Conservation (phyloP, 495 filamentous ascomycete genomes). For the Xylaria curta region DNA sequence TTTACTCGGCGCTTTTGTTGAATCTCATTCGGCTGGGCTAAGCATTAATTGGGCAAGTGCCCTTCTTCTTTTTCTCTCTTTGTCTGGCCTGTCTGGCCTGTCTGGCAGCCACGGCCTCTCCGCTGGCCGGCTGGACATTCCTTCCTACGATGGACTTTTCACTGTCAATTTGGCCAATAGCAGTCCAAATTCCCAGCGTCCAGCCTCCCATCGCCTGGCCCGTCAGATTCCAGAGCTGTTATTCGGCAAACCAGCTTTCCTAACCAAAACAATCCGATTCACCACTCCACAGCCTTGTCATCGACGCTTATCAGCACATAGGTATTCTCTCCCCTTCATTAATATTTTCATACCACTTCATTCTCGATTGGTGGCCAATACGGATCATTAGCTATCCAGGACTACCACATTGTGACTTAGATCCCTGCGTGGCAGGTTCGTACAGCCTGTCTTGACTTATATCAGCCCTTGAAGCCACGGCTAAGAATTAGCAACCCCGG, state of each 20-base stretch:
- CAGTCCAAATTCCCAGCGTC: neutral
- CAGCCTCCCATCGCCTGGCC: neutral
- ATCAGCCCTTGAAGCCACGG: slow-evolving; percentile 28
- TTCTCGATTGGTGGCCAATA: neutral
- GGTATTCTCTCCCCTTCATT: neutral
- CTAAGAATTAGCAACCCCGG: slow-evolving; percentile 31
- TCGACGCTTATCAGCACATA: neutral
- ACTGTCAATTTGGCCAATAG: neutral
- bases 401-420: slow-evolving; percentile 4
- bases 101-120: slow-evolving; percentile 14
- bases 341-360: neutral
- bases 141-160: slow-evolving; percentile 8
- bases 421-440: slow-evolving; percentile 2
- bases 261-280: neutral
- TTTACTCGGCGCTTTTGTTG: neutral
- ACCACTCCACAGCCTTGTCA: slow-evolving; percentile 1
- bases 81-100: slow-evolving; percentile 22
- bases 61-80: neutral
- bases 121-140: slow-evolving; percentile 11
- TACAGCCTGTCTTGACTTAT: slow-evolving; percentile 15
- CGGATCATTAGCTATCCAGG: neutral
- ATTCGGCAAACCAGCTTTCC: neutral
- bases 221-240: neutral
- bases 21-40: neutral
- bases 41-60: slow-evolving; percentile 9